phyloP scores from a whole-genome alignment of 768 basidiomycete genomes.

The Mrakia gelida region DNA sequence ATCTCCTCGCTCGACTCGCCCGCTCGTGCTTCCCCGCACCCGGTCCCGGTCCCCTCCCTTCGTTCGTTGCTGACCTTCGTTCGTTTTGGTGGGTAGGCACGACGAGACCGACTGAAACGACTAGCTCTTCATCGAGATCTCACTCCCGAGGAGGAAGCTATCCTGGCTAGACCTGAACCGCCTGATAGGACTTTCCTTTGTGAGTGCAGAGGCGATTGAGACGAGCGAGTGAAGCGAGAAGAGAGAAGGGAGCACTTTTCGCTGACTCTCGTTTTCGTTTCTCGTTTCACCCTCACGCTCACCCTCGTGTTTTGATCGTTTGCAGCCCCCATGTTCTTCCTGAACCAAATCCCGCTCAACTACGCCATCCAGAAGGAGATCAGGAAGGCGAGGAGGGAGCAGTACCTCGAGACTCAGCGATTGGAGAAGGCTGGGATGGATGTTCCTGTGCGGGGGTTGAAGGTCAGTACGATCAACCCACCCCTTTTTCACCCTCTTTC shows the following conservation, averaged over 20 bases:
- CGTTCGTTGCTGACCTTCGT: neutral
- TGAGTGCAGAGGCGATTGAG: too few species aligned
- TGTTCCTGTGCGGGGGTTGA: neutral
- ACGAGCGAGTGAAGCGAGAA: too few species aligned
- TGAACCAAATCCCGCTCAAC: neutral
- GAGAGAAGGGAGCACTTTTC: neutral
- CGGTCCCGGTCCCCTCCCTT: neutral
- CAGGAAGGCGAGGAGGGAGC: neutral
- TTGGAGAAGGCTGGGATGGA: neutral
- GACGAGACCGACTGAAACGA: neutral
- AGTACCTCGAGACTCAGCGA: neutral
- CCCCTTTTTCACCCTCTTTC: neutral
- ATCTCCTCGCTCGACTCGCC: neutral
- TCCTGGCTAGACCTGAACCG: neutral
- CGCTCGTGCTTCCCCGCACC: neutral
- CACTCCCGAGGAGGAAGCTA: neutral
- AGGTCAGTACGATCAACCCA: neutral
- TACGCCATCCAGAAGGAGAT: neutral
- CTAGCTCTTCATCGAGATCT: constrained; percentile 1
- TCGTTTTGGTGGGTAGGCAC: neutral
- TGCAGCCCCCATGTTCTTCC: neutral
- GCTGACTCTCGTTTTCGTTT: neutral
- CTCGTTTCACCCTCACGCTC: too few species aligned
- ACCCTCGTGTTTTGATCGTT: neutral
- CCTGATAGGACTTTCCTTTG: neutral